Conservation (phyloP, 495 filamentous ascomycete species). For the Penicillium samsonianum region DNA sequence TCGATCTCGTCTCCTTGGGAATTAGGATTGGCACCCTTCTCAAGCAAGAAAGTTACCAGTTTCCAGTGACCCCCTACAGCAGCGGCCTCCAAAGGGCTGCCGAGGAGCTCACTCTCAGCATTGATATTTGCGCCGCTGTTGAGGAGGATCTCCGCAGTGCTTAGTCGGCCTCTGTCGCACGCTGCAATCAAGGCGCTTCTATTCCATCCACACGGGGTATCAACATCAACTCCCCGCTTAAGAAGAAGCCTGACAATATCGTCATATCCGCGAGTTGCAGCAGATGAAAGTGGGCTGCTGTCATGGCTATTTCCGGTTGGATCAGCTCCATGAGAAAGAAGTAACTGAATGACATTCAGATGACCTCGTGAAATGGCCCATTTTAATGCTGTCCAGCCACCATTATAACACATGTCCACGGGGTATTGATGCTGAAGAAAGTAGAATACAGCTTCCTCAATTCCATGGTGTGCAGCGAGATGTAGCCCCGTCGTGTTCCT, state of each 20-base stretch:
- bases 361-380: background rate
- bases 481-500: background rate
- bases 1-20: background rate
- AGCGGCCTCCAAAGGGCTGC: background rate
- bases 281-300: background rate
- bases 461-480: background rate
- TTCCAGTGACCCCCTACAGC: background rate
- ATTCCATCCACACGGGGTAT: background rate
- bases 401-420: background rate
- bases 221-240: background rate
- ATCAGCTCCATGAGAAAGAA: background rate
- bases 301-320: background rate
- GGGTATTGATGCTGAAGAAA: background rate
- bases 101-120: background rate
- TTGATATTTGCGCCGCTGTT: background rate
- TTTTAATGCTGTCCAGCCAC: background rate
- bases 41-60: background rate
- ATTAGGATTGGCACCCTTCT: background rate
- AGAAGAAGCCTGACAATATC: background rate
- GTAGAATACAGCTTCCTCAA: background rate
- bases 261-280: background rate
- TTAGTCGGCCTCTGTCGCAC: background rate
- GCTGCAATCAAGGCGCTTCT: background rate
- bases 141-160: background rate
- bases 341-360: background rate